A percentile compares a stretch with the other conserved stretches of the same genome.
These are phyloP conservation scores for Litchi chinensis DNA, from an alignment of 345 rosid genomes.

Conservation along the genomic window DNA sequence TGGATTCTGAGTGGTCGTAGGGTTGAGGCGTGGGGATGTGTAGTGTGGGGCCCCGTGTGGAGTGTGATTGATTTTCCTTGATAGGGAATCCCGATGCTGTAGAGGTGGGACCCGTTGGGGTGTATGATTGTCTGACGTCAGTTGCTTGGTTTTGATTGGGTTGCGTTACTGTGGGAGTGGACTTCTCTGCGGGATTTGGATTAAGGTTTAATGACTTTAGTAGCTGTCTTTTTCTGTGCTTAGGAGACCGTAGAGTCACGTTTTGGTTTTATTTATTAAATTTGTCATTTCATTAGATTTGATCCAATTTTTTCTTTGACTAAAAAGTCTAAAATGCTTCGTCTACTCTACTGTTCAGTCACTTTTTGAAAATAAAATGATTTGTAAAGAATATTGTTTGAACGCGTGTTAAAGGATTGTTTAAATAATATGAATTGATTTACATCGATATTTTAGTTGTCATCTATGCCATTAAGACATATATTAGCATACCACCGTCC, in stretches of 20 bases:
- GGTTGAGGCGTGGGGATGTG: conserved; percentile 11
- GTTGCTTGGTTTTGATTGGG: neutral
- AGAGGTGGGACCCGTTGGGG: neutral
- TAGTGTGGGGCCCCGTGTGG: neutral
- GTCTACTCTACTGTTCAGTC: neutral
- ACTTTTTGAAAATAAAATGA: neutral
- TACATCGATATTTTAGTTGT: too few relatives aligned
- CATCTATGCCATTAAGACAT: too few relatives aligned
- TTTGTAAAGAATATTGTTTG: too few relatives aligned
- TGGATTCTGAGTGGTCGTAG: neutral
- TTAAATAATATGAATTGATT: too few relatives aligned
- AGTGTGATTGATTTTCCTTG: neutral
- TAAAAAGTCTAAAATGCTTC: neutral
- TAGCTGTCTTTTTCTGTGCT: conserved; percentile 8
- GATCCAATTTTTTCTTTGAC: neutral
- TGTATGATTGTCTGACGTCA: neutral
- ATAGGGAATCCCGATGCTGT: conserved; percentile 19
- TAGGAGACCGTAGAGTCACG: neutral
- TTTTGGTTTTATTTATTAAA: neutral
- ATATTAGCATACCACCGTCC: too few relatives aligned
- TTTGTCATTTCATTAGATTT: neutral
- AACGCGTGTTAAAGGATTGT: too few relatives aligned
- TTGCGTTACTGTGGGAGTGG: neutral
- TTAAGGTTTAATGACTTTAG: neutral
- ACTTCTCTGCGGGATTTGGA: neutral